These are phyloP conservation scores for Penicillium canescens DNA, from an alignment of 495 filamentous ascomycete species.

Conservation along the genomic window DNA sequence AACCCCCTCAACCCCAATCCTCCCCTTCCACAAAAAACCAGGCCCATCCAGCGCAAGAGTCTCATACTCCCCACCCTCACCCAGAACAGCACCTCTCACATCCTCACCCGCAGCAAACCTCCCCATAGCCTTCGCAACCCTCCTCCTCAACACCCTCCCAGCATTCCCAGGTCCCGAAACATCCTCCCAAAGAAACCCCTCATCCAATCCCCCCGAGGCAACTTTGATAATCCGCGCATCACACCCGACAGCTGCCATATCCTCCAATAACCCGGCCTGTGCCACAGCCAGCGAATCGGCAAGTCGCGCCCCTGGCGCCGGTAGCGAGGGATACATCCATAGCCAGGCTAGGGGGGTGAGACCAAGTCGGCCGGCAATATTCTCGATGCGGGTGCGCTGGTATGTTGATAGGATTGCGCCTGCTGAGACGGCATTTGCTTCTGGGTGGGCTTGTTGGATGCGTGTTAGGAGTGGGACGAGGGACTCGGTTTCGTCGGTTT, in stretches of 20 bases:
- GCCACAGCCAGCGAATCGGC: constrained; percentile 26
- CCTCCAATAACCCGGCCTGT: constrained; percentile 61
- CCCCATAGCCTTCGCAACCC: constrained; percentile 61
- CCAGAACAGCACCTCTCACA: constrained; percentile 67
- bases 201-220: constrained; percentile 84
- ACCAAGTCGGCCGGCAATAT: constrained; percentile 74
- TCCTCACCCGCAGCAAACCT: constrained; percentile 63
- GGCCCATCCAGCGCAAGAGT: constrained; percentile 87
- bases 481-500: constrained; percentile 82
- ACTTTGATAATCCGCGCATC: constrained; percentile 92
- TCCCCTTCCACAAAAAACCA: constrained; percentile 63
- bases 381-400: constrained; percentile 91
- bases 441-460: constrained; percentile 65
- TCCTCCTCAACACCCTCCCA: constrained; percentile 47
- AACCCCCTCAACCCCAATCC: constrained; percentile 63
- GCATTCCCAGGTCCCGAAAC: constrained; percentile 47
- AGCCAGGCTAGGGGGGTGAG: constrained; percentile 81
- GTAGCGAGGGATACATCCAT: constrained; percentile 85
- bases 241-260: constrained; percentile 76
- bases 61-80: constrained; percentile 97
- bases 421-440: constrained; percentile 79
- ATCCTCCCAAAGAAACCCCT: constrained; percentile 79
- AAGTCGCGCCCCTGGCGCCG: constrained; percentile 32
- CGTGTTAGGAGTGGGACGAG: constrained; percentile 69
- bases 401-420: constrained; percentile 95